Percentiles rank a stretch among this genome's conserved stretches.
Conservation (phyloP, 768 basidiomycete species). For the Trametes sanguinea region DNA sequence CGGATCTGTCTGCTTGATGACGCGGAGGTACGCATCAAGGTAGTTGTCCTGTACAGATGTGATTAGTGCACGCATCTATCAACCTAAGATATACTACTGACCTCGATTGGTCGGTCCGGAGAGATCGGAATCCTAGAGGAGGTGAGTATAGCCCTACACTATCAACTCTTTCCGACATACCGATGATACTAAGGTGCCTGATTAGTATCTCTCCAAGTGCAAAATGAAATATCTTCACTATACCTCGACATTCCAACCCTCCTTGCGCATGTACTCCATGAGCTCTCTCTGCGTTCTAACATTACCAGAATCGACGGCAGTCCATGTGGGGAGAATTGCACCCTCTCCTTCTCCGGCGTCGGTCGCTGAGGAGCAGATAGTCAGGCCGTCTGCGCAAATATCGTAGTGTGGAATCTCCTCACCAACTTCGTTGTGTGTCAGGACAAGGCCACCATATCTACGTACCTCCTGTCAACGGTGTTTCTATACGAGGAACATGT, state of each 20-base stretch:
- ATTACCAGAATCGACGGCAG: constrained; percentile 77
- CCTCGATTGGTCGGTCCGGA: constrained; percentile 89
- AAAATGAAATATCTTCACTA: constrained; percentile 27
- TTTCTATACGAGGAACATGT: not conserved
- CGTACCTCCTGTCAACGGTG: constrained; percentile 1
- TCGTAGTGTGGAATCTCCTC: constrained; percentile 23
- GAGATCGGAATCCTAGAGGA: constrained; percentile 84
- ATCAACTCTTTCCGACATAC: constrained; percentile 37
- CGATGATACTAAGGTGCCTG: constrained; percentile 63
- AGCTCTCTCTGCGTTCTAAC: constrained; percentile 89
- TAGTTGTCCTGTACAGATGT: constrained; percentile 75
- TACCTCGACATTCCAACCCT: constrained; percentile 94
- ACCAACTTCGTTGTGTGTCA: constrained; percentile 95
- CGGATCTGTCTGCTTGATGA: constrained; percentile 81
- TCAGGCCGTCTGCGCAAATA: not conserved
- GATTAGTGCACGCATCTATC: not conserved
- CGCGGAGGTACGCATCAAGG: constrained; percentile 86
- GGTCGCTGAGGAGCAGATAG: constrained; percentile 22
- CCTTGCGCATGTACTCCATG: constrained; percentile 72
- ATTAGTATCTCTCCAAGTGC: not conserved
- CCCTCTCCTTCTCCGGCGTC: constrained; percentile 69
- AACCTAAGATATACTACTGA: constrained; percentile 27
- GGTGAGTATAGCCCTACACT: not conserved
- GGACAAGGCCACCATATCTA: constrained; percentile 85
- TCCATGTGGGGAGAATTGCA: constrained; percentile 91